phyloP scores from a whole-genome alignment of 2,329 filamentous ascomycete species.

The Chaetomiaceae sp. region DNA sequence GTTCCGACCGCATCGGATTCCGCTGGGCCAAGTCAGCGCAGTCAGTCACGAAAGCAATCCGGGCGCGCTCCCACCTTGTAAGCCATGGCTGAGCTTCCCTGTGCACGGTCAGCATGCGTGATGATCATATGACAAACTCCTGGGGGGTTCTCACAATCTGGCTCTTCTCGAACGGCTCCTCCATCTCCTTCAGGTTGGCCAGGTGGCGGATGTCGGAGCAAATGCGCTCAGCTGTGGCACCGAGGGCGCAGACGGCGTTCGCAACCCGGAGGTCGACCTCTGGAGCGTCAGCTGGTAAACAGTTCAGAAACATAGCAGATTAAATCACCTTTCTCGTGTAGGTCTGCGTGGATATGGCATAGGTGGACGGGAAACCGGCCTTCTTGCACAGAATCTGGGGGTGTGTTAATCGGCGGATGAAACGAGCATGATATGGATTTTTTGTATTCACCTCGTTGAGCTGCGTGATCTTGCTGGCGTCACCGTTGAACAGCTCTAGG shows the following conservation, averaged over 20 bases:
- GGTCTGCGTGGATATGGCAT: conserved; percentile 61
- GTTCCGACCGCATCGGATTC: conserved; percentile 41
- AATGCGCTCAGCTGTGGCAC: conserved; percentile 71
- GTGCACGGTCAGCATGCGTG: neutral
- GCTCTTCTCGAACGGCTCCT: conserved; percentile 74
- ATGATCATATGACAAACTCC: too few relatives aligned
- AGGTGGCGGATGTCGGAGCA: conserved; percentile 68
- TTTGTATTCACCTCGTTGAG: conserved; percentile 41
- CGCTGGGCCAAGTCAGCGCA: conserved; percentile 5
- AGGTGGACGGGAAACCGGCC: conserved; percentile 47
- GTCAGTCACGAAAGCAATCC: conserved; percentile 27
- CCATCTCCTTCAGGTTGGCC: conserved; percentile 72
- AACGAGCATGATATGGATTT: neutral
- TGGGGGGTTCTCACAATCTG: conserved; percentile 51
- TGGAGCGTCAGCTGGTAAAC: conserved; percentile 37
- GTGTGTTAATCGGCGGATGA: neutral
- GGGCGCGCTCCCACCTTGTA: conserved; percentile 33
- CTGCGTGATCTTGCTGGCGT: conserved; percentile 43
- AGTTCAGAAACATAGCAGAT: conserved; percentile 26
- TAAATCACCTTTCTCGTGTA: conserved; percentile 27
- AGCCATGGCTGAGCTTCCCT: conserved; percentile 28
- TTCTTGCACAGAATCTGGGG: conserved; percentile 42
- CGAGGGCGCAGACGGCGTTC: conserved; percentile 74
- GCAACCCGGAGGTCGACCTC: conserved; percentile 69
- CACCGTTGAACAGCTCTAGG: conserved; percentile 56